phyloP scores from a whole-genome alignment of 73 alveolate genomes.

The Paramecium sexaurelia region DNA sequence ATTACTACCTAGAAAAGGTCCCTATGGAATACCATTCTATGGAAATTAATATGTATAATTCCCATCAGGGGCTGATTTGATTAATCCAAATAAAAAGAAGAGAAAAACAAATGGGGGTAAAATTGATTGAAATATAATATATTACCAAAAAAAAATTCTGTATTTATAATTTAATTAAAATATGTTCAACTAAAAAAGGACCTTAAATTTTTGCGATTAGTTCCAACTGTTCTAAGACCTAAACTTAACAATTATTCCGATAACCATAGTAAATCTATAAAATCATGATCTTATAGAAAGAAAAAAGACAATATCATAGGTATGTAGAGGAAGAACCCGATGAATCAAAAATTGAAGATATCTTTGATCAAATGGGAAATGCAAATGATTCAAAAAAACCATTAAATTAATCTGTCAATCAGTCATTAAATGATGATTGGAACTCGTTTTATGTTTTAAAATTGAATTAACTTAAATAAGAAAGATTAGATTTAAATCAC shows the following conservation, averaged over 20 bases:
- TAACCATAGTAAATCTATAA: not conserved
- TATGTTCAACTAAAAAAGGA: not conserved
- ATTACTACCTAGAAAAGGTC: not conserved
- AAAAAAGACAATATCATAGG: not conserved
- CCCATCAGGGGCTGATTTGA: not conserved
- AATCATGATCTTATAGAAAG: not conserved
- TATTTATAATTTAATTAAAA: not conserved
- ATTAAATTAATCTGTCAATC: not conserved
- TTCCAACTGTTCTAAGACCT: not conserved
- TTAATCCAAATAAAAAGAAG: conserved; percentile 27
- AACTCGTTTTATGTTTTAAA: not conserved
- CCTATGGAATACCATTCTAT: not conserved
- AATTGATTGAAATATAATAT: not conserved
- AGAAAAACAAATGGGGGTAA: conserved; percentile 38
- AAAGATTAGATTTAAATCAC: not conserved
- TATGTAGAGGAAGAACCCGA: not conserved
- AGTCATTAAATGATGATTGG: not conserved
- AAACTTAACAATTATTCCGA: not conserved
- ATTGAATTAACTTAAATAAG: not conserved
- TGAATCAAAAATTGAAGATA: not conserved
- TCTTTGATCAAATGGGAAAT: not conserved
- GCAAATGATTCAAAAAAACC: not conserved
- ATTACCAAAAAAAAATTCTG: not conserved
- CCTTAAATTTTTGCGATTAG: not conserved
- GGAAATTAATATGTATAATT: not conserved